Evolutionary conservation across 352 stramenopile species (phyloP), one percentile per base, ranked within the genome.

Genomic region (Pythium apleroticum): DNA sequence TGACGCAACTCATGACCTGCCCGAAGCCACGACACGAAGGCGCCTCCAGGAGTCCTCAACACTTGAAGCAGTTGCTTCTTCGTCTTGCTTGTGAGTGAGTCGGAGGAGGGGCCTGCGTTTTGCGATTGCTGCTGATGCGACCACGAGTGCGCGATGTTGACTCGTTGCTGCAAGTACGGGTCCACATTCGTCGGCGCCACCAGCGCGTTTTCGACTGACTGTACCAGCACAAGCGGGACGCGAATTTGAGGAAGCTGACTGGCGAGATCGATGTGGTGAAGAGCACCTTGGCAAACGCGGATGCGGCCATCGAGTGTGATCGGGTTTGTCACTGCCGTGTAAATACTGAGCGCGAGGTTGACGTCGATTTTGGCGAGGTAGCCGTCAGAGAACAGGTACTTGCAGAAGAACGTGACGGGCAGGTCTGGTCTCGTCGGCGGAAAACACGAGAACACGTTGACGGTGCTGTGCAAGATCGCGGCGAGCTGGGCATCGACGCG

Each of bases 301-400:
- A 95, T 81, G 25, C 93, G 81, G 0, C 93, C 93, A 45, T 97
- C 88, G 25, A 97, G 78, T 4, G 91, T 91, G 58, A 98, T 97
- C 1, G 88, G 69, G 57, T 98, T 98, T 1, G 86, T 94, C 25
- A 98, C 90, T 0, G 93, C 93, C 12, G 90, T 97, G 74, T 97
- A 97, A 22, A 98, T 96, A 52, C 95, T 97, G 2, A 98, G 75
- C 2, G 90, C 93, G 1, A 98, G 72, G 30, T 96, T 94, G 45
- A 81, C 71, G 41, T 96, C 90, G 4, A 98, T 77, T 52, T 90
- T 81, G 15, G 71, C 50, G 19, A 98, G 63, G 59, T 98, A 98
- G 20, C 63, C 83, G 27, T 97, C 90, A 4, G 86, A 97, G 63
- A 98, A 98, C n/a, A 98, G 76, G 59, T 97, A 98, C 31, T 96